Evolutionary conservation across 2,329 filamentous ascomycete genomes (phyloP).

Genomic region (Ramularia collo-cygni): DNA sequence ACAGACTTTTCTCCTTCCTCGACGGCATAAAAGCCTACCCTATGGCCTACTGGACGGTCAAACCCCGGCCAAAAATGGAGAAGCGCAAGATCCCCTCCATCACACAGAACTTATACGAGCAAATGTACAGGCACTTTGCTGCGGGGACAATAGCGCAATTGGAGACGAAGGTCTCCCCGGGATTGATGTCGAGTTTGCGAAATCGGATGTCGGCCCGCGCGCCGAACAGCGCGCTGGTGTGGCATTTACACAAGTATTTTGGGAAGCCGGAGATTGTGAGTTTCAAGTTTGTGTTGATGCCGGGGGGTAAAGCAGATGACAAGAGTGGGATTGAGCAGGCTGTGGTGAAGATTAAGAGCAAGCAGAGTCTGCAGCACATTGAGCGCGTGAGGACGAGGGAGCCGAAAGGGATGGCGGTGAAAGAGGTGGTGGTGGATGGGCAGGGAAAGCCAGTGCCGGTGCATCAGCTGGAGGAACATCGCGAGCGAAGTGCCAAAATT

Average conservation of each 20-base stretch:
- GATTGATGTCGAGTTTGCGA: constrained; percentile 23
- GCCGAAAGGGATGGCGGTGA: constrained; percentile 10
- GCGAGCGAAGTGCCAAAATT: constrained; percentile 31
- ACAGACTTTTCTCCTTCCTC: constrained; percentile 4
- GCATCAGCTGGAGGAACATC: constrained; percentile 30
- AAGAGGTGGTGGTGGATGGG: constrained; percentile 28
- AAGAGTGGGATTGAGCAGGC: constrained; percentile 24
- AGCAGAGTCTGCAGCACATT: constrained; percentile 24
- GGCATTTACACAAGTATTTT: constrained; percentile 26
- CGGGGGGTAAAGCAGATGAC: constrained; percentile 22
- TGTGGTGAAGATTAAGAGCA: constrained; percentile 24
- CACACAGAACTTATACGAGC: constrained; percentile 36
- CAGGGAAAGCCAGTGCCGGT: constrained; percentile 27
- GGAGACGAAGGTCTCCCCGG: constrained; percentile 17
- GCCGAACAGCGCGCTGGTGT: constrained; percentile 27
- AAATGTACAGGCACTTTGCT: constrained; percentile 44
- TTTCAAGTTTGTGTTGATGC: constrained; percentile 5
- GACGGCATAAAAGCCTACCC: constrained; percentile 2
- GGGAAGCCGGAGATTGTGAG: constrained; percentile 11
- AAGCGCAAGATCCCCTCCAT: constrained; percentile 31
- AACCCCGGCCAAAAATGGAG: constrained; percentile 19
- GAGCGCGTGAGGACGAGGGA: constrained; percentile 15
- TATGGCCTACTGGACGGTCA: constrained; percentile 12
- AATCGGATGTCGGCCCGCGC: constrained; percentile 30
- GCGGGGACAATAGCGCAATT: constrained; percentile 30